Evolutionary conservation across 345 rosid genomes (phyloP).

Genomic region (Gossypium thurberi): DNA sequence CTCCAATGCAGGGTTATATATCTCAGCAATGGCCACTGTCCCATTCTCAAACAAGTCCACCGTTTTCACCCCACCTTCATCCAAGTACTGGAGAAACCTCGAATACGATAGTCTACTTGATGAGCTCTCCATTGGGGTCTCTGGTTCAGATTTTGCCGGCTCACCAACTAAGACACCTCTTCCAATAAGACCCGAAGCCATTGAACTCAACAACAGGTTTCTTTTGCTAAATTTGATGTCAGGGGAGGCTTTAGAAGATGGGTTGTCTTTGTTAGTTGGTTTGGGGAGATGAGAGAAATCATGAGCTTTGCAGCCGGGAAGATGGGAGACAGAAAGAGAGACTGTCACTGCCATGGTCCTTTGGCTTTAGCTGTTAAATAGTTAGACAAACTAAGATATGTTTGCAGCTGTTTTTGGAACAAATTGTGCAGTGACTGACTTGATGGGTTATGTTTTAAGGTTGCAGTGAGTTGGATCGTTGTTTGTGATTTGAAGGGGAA

Average conservation of each 20-base stretch:
- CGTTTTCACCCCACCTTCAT: slow-evolving; percentile 50
- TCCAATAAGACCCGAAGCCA: slow-evolving; percentile 28
- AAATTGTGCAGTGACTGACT: not conserved
- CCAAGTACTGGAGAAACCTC: slow-evolving; percentile 52
- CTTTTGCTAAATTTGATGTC: slow-evolving; percentile 33
- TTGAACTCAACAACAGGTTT: slow-evolving; percentile 33
- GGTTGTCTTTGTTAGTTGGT: slow-evolving; percentile 20
- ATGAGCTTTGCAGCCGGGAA: slow-evolving; percentile 37
- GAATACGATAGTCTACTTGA: slow-evolving; percentile 57
- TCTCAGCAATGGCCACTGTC: slow-evolving; percentile 55
- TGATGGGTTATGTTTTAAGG: no score
- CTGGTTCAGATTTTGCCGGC: slow-evolving; percentile 53
- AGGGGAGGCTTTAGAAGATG: slow-evolving; percentile 18
- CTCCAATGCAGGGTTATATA: slow-evolving; percentile 34
- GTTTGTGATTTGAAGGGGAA: slow-evolving; percentile 5
- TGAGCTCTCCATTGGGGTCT: slow-evolving; percentile 37
- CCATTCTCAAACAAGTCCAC: slow-evolving; percentile 76
- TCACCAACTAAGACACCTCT: slow-evolving; percentile 17
- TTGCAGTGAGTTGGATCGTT: not conserved
- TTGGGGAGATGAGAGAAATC: slow-evolving; percentile 26
- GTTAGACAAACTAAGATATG: not conserved
- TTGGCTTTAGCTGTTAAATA: not conserved
- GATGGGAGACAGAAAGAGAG: slow-evolving; percentile 27
- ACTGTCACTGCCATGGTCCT: slow-evolving; percentile 30
- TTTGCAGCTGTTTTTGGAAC: not conserved